phyloP scores from a whole-genome alignment of 106 monocot species.

The Acorus calamus region DNA sequence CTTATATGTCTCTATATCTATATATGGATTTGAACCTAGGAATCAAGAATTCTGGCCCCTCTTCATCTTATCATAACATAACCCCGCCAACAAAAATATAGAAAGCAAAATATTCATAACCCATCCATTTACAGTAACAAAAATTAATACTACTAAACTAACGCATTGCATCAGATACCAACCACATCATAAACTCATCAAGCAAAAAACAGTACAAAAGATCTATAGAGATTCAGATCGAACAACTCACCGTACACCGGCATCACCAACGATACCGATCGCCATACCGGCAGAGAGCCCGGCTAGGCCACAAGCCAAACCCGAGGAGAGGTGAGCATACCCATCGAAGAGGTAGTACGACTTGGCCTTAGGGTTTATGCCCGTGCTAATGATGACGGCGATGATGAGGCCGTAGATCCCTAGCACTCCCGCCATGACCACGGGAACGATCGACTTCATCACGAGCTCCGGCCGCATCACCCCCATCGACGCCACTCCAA shows the following conservation, averaged over 20 bases:
- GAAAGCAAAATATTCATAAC: too few species aligned
- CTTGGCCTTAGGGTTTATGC: conserved; percentile 77
- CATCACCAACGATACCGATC: conserved; percentile 80
- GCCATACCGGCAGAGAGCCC: conserved; percentile 79
- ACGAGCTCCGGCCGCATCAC: conserved; percentile 87
- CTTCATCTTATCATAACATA: too few species aligned
- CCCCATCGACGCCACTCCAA: conserved; percentile 82
- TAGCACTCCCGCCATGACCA: conserved; percentile 88
- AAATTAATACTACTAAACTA: too few species aligned
- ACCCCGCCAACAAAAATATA: too few species aligned
- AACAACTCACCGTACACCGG: conserved; percentile 55
- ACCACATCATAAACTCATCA: background rate
- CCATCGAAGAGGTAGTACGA: conserved; percentile 79
- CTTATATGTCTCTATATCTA: too few species aligned
- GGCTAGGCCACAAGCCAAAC: conserved; percentile 73
- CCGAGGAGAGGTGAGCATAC: conserved; percentile 74
- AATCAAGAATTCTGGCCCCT: too few species aligned
- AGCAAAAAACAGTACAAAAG: background rate
- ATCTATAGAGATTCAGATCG: background rate
- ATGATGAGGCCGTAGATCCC: conserved; percentile 78
- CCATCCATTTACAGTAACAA: too few species aligned
- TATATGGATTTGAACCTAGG: too few species aligned
- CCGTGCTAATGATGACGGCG: conserved; percentile 54
- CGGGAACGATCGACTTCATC: conserved; percentile 86
- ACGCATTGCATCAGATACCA: background rate